Conservation (phyloP, 345 rosid genomes). For the Lepidium didymum region DNA sequence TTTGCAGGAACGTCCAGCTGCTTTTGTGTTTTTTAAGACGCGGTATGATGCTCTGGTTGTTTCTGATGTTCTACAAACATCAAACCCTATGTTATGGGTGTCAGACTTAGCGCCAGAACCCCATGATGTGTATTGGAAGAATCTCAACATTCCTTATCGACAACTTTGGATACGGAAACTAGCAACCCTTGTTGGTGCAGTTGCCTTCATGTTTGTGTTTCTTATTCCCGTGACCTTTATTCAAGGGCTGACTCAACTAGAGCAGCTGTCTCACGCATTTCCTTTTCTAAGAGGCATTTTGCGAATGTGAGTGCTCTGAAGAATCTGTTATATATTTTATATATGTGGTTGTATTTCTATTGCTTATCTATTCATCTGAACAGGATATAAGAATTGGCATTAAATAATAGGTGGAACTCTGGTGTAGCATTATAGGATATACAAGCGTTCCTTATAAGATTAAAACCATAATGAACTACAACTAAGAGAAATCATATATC, state of each 20-base stretch:
- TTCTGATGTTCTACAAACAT: slow-evolving; percentile 67
- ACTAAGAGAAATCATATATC: background rate
- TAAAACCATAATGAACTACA: background rate
- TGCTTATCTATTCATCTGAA: background rate
- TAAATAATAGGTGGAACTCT: background rate
- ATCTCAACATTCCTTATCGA: slow-evolving; percentile 67
- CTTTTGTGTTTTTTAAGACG: slow-evolving; percentile 86
- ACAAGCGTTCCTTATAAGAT: background rate
- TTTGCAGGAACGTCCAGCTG: slow-evolving; percentile 75
- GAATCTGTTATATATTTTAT: background rate
- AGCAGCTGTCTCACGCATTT: slow-evolving; percentile 46
- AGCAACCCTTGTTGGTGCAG: slow-evolving; percentile 50
- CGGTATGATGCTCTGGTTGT: slow-evolving; percentile 71
- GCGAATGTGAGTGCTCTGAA: slow-evolving; percentile 45
- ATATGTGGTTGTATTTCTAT: background rate
- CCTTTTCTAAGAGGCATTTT: slow-evolving; percentile 63
- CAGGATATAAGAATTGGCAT: slow-evolving; percentile 4
- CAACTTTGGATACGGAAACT: slow-evolving; percentile 85
- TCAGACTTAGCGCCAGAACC: slow-evolving; percentile 86
- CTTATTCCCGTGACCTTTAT: slow-evolving; percentile 77
- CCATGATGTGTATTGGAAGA: slow-evolving; percentile 83
- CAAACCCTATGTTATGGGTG: slow-evolving; percentile 95
- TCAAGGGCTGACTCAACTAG: slow-evolving; percentile 77
- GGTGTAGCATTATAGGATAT: background rate
- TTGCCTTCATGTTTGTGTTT: slow-evolving; percentile 69